Evolutionary conservation across 257 asterid genomes (phyloP), one percentile per base, ranked within the genome.

Genomic region (Solanum etuberosum): DNA sequence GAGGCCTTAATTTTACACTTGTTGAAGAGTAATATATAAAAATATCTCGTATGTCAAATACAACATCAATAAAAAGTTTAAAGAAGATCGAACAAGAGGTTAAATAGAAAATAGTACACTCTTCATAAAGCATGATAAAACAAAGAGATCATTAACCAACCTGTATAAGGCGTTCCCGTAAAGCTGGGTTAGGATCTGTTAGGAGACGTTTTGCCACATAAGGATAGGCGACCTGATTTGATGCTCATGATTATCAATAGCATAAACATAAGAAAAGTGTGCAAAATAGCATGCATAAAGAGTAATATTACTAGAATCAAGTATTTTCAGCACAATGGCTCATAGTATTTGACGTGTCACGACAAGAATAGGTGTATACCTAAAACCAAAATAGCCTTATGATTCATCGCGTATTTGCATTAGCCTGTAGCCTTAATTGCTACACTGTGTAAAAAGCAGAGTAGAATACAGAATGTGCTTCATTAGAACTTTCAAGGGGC

Each of bases 121-220:
- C 42, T 46, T 29, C 85, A 46, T 80, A 46, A 80, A 48, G 42
- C 40, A 43, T 80, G 85, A 29, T 46, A 80, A 46, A 46, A 29
- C 61, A 7, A 70, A 20, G 29, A 59, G 48, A 80, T 29, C 29
- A 51, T 18, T 73, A 59, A 85, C 84, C 83, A 90, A 97, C 99
- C 98, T 97, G 99, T 89, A 97, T 95, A 86, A 97, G 97, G 84
- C 99, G 98, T 90, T 93, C 98, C 65, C 99, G 98, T 85, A 97
- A 90, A 86, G 99, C 98, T 31, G 99, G 99, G 92, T 97, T 96
- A 48, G 99, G 99, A 92, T 97, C 99, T 83, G 99, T 97, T 87
- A 97, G 93, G 86, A 97, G 97, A 40, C 99, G 99, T 94, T 97
- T 97, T 77, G 99, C 99, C 86, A 97, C 93, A 87, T 97, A 97